phyloP scores from a whole-genome alignment of 164 flowering plant genomes.

The Vitis riparia region DNA sequence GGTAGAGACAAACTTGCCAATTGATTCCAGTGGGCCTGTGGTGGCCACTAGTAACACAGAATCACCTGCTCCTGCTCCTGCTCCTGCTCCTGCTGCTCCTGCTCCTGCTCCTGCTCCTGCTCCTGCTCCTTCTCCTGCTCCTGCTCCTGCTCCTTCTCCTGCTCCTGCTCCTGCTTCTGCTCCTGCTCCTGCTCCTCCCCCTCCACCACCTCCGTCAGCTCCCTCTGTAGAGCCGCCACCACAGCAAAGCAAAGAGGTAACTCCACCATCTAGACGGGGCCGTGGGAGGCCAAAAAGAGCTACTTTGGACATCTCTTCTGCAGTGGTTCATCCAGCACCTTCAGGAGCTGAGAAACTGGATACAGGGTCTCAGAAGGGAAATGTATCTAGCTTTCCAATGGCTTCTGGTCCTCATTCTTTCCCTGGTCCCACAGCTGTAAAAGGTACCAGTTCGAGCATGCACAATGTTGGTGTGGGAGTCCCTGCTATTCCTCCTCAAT shows the following conservation, averaged over 20 bases:
- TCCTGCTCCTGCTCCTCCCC: not conserved
- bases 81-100: not conserved
- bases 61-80: slow-evolving; percentile 15
- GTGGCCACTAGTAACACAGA: slow-evolving; percentile 22
- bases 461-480: no score
- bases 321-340: slow-evolving; percentile 22
- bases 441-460: no score
- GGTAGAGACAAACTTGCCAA: slow-evolving; percentile 26
- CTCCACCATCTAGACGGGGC: slow-evolving; percentile 74
- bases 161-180: no score
- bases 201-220: slow-evolving; percentile 1
- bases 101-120: no score
- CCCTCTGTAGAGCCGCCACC: slow-evolving; percentile 18
- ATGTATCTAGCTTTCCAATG: slow-evolving; percentile 1
- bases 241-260: slow-evolving; percentile 31
- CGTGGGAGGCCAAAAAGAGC: slow-evolving; percentile 92
- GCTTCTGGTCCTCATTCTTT: no score
- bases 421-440: no score
- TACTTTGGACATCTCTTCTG: slow-evolving; percentile 30
- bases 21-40: slow-evolving; percentile 31
- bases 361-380: slow-evolving; percentile 22
- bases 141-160: not conserved
- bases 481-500: no score
- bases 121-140: not conserved
- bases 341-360: slow-evolving; percentile 33